These are phyloP conservation scores for Arctostaphylos glauca DNA, from an alignment of 148 eudicot genomes.

Conservation along the genomic window DNA sequence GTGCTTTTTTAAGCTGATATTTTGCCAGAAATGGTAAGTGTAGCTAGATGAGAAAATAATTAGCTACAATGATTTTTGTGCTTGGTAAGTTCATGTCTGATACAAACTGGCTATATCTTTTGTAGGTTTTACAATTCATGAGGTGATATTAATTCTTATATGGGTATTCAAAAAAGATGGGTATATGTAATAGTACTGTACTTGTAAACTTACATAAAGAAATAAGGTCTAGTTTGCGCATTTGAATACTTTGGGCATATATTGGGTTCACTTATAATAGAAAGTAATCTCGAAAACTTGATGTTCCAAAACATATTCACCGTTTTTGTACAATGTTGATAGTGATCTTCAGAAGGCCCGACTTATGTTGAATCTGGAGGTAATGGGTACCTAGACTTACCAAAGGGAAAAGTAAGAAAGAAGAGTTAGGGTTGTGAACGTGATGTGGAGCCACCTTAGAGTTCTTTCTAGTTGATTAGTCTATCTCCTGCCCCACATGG, in stretches of 20 bases:
- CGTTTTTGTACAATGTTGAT: background rate
- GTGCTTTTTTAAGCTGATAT: background rate
- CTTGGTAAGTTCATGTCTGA: background rate
- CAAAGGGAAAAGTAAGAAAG: background rate
- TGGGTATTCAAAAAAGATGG: background rate
- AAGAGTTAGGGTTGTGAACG: background rate
- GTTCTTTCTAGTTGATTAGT: background rate
- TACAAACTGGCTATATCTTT: background rate
- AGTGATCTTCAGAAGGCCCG: background rate
- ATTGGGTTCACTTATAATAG: constrained; percentile 5
- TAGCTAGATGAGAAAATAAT: background rate
- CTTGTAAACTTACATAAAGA: background rate
- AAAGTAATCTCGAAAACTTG: background rate
- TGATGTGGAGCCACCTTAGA: background rate
- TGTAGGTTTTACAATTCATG: background rate
- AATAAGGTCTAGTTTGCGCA: background rate
- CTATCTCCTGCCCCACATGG: background rate
- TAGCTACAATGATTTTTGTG: background rate
- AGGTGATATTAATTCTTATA: background rate
- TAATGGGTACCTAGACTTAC: background rate
- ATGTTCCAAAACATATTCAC: background rate
- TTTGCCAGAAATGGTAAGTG: background rate
- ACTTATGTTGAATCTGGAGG: background rate
- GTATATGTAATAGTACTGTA: background rate
- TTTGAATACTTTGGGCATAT: background rate